Conservation (phyloP, 140 eudicot species). For the Bidens hawaiensis region DNA sequence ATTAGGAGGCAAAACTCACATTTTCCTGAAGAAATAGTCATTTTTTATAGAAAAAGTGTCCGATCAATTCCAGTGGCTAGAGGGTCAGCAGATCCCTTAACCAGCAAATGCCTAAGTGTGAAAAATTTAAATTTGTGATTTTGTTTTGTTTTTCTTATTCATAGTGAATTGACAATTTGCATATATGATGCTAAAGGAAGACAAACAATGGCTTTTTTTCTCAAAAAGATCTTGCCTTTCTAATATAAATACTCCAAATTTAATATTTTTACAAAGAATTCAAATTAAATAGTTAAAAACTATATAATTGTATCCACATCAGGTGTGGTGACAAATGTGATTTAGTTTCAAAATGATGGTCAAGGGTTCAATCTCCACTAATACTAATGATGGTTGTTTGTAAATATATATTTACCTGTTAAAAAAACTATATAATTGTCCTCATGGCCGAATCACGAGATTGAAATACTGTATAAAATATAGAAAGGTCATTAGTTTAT, state of each 20-base stretch:
- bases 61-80: too few species aligned
- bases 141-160: background rate
- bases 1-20: background rate
- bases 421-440: too few species aligned
- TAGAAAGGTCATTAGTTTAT: background rate
- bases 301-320: background rate
- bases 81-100: background rate
- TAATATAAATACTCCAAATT: background rate
- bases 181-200: conserved; percentile 17
- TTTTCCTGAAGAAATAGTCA: background rate
- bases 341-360: too few species aligned
- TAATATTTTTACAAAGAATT: background rate
- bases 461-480: background rate
- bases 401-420: too few species aligned
- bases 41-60: too few species aligned
- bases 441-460: conserved; percentile 12
- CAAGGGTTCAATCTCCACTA: too few species aligned
- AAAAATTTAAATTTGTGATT: background rate
- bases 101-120: background rate
- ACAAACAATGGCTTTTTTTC: conserved; percentile 27
- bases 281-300: conserved; percentile 3
- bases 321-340: too few species aligned
- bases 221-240: conserved; percentile 13
- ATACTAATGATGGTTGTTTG: background rate
- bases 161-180: conserved; percentile 18